A percentile compares a stretch with the other conserved stretches of the same genome.
Conservation (phyloP, 2,329 filamentous ascomycete species). For the Cercospora nicotianae region DNA sequence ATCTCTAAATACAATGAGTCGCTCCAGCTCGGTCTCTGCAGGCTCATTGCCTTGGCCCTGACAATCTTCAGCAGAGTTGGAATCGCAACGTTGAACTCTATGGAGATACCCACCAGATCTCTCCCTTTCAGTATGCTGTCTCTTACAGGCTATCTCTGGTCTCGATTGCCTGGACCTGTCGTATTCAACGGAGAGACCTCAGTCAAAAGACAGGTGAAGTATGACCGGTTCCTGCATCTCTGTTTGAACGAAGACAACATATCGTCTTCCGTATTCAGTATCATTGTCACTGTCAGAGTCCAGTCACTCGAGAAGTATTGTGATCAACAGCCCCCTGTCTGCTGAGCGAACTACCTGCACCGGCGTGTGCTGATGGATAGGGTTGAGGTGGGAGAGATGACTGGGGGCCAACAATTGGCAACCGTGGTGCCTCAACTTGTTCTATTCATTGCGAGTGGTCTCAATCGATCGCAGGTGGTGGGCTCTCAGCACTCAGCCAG, state of each 20-base stretch:
- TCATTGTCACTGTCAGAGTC: not conserved
- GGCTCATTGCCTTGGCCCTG: not conserved
- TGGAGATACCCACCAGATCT: not conserved
- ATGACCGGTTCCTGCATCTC: too few species aligned
- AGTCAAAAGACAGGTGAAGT: too few species aligned
- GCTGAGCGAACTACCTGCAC: not conserved
- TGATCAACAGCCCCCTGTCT: not conserved
- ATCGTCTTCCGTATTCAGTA: not conserved
- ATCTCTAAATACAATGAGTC: not conserved
- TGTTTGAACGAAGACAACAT: not conserved
- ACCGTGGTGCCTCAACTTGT: not conserved
- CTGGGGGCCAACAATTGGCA: not conserved
- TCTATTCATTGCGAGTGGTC: not conserved
- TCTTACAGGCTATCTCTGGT: too few species aligned
- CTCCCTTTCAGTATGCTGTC: not conserved
- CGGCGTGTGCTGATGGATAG: not conserved
- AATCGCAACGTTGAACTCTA: not conserved
- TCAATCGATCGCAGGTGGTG: not conserved
- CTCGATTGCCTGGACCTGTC: too few species aligned
- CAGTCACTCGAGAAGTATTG: not conserved
- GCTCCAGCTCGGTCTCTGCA: not conserved
- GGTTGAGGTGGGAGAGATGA: not conserved
- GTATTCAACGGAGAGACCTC: too few species aligned
- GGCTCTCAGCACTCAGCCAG: not conserved
- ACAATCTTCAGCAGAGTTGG: not conserved